Base-by-base conservation (phyloP, 2,329 filamentous ascomycete species). In the Xylariaceae sp. region DNA sequence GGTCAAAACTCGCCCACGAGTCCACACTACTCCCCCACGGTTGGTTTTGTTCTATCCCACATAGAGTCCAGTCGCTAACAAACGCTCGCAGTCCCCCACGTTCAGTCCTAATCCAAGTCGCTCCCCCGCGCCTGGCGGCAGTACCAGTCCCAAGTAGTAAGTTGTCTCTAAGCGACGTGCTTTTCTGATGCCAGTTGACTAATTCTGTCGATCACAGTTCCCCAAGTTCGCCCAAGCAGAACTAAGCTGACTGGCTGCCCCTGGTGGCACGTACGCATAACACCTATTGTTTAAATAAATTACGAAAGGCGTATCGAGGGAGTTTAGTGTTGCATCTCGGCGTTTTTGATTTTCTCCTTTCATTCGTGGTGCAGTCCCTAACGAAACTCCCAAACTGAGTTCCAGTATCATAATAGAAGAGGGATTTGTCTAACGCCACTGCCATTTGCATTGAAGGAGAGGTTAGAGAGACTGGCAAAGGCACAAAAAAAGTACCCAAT, bases 21-120 rank as follows among this genome's bases (percentile, higher is more conserved):
- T 73, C 82, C 89, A 66, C 82, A 82, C 70, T 89, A 89, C 74
- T 92, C 89, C 51, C 86, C 90, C 48, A 84, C 84, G 60, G 71
- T 82, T 68, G 63, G 73, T 71, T 11, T 17, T 18, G 23, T 37
- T n/a, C n/a, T 34, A 13, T 39, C 4, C 8, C 8, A 13, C 34
- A 1, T 15, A 53, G 35, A 3, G 30, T 34, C 51, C 13, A 37
- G 37, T 7, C 56, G 18, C 71, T 76, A 71, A 76, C 64, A 57
- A 56, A n/a, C 15, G n/a, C 53, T 23, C 56, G 1, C 15, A 65
- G 62, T 65, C 60, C n/a, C 23, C 35, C 4, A 42, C 49, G 1
- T 62, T 62, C 17, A 55, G 39, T 70, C 78, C 66, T 83, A 61
- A 82, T 59, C 76, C 77, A 37, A 69, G 69, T 55, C 78, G 74